A percentile compares a stretch with the other conserved stretches of the same genome.
phyloP scores from a whole-genome alignment of 148 eudicot species.

The Silene conica region DNA sequence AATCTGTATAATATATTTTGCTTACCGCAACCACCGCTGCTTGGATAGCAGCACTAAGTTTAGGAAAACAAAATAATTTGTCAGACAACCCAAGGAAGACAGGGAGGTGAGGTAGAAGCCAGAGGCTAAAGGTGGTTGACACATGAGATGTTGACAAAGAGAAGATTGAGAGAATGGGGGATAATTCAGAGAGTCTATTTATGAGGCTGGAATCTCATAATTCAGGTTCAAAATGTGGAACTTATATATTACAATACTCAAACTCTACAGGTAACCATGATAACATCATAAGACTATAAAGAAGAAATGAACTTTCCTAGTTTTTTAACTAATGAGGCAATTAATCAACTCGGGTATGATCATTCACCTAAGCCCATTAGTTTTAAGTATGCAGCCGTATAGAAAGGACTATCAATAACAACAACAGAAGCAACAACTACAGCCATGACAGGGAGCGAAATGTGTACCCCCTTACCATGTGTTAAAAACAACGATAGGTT shows the following conservation, averaged over 20 bases:
- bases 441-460: neutral
- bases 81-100: neutral
- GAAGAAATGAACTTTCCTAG: neutral
- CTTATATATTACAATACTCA: neutral
- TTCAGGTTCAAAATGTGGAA: neutral
- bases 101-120: neutral
- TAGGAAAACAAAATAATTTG: neutral
- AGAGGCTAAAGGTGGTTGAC: constrained; percentile 3
- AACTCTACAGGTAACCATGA: neutral
- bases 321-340: neutral
- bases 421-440: neutral
- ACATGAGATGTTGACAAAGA: neutral
- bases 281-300: neutral
- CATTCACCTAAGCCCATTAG: neutral
- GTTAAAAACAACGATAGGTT: neutral
- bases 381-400: neutral
- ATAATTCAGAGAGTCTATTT: neutral
- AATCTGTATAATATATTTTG: neutral
- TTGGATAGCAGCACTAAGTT: neutral
- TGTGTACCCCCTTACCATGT: neutral
- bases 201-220: neutral
- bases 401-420: neutral
- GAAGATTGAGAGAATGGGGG: neutral
- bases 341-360: neutral
- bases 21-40: neutral